Evolutionary conservation across 1,284 basidiomycete genomes (phyloP).

Genomic region (Stereum hirsutum): DNA sequence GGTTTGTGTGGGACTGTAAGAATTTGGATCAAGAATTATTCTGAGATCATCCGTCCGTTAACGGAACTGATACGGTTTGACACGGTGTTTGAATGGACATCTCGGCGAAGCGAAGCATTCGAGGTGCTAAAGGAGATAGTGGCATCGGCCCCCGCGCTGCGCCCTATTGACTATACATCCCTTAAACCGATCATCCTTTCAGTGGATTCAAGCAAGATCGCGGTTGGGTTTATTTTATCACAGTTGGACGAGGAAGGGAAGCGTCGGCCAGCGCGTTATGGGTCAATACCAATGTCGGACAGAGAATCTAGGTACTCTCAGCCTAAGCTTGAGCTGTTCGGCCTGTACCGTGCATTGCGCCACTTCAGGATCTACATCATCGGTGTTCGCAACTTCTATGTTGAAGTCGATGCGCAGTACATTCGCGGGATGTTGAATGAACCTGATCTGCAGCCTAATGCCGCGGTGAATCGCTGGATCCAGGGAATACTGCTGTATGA

Average conservation of each 20-base stretch:
- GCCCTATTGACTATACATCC: slow-evolving; percentile 21
- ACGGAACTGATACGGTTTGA: slow-evolving; percentile 16
- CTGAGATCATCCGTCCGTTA: slow-evolving; percentile 15
- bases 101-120: slow-evolving; percentile 15
- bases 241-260: slow-evolving; percentile 17
- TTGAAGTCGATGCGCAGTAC: slow-evolving; percentile 28
- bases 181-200: slow-evolving; percentile 18
- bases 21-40: slow-evolving; percentile 22
- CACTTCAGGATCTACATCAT: slow-evolving; percentile 21
- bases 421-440: slow-evolving; percentile 29
- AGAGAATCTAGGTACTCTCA: slow-evolving; percentile 28
- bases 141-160: slow-evolving; percentile 13
- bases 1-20: slow-evolving; percentile 19
- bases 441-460: slow-evolving; percentile 26
- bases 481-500: slow-evolving; percentile 25
- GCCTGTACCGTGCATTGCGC: slow-evolving; percentile 24
- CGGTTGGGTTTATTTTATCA: slow-evolving; percentile 21
- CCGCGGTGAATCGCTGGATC: slow-evolving; percentile 31
- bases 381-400: slow-evolving; percentile 18
- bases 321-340: slow-evolving; percentile 31
- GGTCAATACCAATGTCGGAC: slow-evolving; percentile 24
- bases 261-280: slow-evolving; percentile 1
- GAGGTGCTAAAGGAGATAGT: slow-evolving; percentile 19
- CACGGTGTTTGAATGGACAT: slow-evolving; percentile 18
- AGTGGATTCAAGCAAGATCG: slow-evolving; percentile 24